Conservation (phyloP, 805 yeast species). For the Pichia scutulata region DNA sequence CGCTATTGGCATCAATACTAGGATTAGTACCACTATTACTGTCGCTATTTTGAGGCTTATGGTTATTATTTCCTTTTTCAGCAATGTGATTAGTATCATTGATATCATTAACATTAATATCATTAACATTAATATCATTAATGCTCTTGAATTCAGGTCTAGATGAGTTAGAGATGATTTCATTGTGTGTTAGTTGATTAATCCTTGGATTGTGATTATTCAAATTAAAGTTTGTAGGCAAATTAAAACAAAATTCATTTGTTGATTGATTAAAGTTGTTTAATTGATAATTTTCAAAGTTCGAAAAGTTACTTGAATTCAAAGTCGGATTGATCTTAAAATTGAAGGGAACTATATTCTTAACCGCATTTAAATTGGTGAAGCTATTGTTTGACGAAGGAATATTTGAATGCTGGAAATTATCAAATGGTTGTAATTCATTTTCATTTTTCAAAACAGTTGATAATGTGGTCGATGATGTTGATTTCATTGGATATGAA, state of each 20-base stretch:
- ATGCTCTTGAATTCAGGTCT: too few relatives aligned
- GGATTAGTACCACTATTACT: too few relatives aligned
- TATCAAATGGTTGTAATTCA: background rate
- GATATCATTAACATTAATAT: too few relatives aligned
- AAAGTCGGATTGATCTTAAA: background rate
- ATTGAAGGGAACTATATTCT: background rate
- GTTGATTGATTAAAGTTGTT: background rate
- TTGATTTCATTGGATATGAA: background rate
- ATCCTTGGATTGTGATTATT: background rate
- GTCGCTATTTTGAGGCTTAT: too few relatives aligned
- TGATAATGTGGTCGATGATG: background rate
- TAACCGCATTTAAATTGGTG: background rate
- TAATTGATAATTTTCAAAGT: background rate
- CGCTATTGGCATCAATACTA: too few relatives aligned
- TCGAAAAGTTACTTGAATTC: background rate
- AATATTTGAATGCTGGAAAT: background rate
- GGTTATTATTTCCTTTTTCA: too few relatives aligned
- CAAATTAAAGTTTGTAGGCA: background rate
- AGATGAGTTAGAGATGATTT: too few relatives aligned
- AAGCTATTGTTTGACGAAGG: background rate
- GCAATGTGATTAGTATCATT: too few relatives aligned
- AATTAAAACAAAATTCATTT: background rate
- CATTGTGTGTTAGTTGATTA: too few relatives aligned
- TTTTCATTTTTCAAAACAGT: background rate
- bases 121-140: too few relatives aligned